Percentiles rank a stretch among this genome's conserved stretches.
phyloP scores from a whole-genome alignment of 305 asterid genomes.

The Fraxinus baroniana region DNA sequence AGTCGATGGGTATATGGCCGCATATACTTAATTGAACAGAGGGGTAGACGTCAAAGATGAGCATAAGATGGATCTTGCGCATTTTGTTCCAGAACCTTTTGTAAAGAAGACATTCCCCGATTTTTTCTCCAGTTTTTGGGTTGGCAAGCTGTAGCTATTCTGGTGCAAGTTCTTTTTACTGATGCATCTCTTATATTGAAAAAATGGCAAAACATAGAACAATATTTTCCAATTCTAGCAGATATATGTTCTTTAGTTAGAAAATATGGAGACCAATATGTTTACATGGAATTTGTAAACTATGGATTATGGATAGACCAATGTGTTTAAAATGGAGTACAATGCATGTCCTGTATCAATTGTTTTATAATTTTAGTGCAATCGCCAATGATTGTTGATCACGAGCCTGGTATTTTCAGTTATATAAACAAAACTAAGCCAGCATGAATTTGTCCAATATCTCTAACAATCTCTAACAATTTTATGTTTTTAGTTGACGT shows the following conservation, averaged over 20 bases:
- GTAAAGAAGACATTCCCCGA: constrained; percentile 20
- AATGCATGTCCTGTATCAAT: background rate
- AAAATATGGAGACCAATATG: background rate
- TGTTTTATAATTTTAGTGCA: background rate
- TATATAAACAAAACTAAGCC: background rate
- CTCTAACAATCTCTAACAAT: background rate
- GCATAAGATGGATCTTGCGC: constrained; percentile 24
- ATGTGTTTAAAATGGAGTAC: background rate
- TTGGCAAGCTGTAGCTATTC: background rate
- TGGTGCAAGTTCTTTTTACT: background rate
- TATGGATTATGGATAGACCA: background rate
- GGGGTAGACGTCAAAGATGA: constrained; percentile 57
- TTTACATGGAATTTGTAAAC: background rate
- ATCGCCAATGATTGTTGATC: background rate
- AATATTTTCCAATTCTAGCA: background rate
- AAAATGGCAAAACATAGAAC: background rate
- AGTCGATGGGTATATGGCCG: constrained; percentile 88
- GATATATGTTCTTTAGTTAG: background rate
- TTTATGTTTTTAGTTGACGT: background rate
- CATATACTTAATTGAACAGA: constrained; percentile 66
- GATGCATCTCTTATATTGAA: background rate
- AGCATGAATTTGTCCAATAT: background rate
- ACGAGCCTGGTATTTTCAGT: background rate
- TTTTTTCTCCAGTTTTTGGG: background rate
- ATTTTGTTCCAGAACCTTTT: constrained; percentile 15